A percentile compares a stretch with the other conserved stretches of the same genome.
These are phyloP conservation scores for Davidsoniella neocaledoniae DNA, from an alignment of 2,329 filamentous ascomycete species.

Conservation along the genomic window DNA sequence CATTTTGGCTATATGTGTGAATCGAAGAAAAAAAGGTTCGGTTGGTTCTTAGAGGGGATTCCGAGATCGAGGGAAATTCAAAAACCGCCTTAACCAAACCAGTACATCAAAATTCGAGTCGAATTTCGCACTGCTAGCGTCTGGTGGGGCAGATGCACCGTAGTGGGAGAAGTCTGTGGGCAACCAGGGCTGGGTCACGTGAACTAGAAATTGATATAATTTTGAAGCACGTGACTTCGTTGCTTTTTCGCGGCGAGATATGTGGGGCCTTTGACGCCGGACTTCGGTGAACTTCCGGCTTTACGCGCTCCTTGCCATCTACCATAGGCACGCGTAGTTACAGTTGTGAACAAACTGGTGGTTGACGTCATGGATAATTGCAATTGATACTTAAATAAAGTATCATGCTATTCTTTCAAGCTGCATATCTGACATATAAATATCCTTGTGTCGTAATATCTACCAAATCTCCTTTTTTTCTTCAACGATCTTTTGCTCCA, in stretches of 20 bases:
- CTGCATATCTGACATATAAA: too few relatives aligned
- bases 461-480: too few relatives aligned
- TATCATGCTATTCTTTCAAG: too few relatives aligned
- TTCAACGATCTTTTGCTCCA: too few relatives aligned
- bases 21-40: slow-evolving; percentile 13
- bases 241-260: slow-evolving; percentile 3
- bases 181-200: slow-evolving; percentile 12
- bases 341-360: too few relatives aligned
- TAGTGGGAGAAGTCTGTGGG: slow-evolving; percentile 10
- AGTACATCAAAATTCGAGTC: slow-evolving; percentile 9
- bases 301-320: neutral
- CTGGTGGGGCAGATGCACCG: slow-evolving; percentile 13
- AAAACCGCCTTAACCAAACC: slow-evolving; percentile 12
- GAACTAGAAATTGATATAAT: neutral
- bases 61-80: slow-evolving; percentile 13
- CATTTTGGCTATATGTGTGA: slow-evolving; percentile 47
- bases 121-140: slow-evolving; percentile 9
- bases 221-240: slow-evolving; percentile 4
- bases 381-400: too few relatives aligned
- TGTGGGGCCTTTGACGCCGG: neutral
- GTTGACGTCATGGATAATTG: too few relatives aligned
- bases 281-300: neutral
- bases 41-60: slow-evolving; percentile 12
- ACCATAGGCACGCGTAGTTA: neutral
- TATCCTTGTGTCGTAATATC: too few relatives aligned